Evolutionary conservation across 2,329 filamentous ascomycete species (phyloP).

Genomic region (Neofusicoccum laricinum): DNA sequence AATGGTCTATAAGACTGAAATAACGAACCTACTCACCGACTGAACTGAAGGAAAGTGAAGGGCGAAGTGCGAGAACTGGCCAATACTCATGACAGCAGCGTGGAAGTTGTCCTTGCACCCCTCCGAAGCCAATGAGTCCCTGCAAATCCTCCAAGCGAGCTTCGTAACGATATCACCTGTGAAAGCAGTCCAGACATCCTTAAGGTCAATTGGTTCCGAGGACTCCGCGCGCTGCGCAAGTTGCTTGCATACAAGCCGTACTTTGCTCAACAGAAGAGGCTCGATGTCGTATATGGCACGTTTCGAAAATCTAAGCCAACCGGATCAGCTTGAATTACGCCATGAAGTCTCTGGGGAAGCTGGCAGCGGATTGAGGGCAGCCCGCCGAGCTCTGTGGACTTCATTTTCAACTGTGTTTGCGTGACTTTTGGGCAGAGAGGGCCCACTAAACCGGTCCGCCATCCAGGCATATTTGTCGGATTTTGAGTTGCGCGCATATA

Average conservation of each 20-base stretch:
- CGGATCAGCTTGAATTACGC: not conserved
- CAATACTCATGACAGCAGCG: not conserved
- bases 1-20: too few relatives aligned
- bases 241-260: constrained; percentile 28
- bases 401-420: constrained; percentile 22
- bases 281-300: constrained; percentile 28
- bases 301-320: not conserved
- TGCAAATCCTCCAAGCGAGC: constrained; percentile 39
- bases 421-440: not conserved
- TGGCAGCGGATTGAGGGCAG: constrained; percentile 32
- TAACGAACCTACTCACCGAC: not conserved
- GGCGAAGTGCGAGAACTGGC: not conserved
- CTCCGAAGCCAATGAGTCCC: constrained; percentile 30
- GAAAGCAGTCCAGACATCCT: constrained; percentile 29
- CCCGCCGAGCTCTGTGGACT: constrained; percentile 31
- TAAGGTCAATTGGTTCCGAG: not conserved
- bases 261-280: constrained; percentile 26
- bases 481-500: not conserved
- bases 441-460: not conserved
- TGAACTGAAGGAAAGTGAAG: not conserved
- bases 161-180: constrained; percentile 48
- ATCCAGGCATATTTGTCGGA: not conserved
- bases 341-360: not conserved
- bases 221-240: constrained; percentile 23
- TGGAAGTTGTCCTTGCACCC: constrained; percentile 25